These are phyloP conservation scores for Dendrobium chrysotoxum DNA, from an alignment of 106 monocot species.

Conservation along the genomic window DNA sequence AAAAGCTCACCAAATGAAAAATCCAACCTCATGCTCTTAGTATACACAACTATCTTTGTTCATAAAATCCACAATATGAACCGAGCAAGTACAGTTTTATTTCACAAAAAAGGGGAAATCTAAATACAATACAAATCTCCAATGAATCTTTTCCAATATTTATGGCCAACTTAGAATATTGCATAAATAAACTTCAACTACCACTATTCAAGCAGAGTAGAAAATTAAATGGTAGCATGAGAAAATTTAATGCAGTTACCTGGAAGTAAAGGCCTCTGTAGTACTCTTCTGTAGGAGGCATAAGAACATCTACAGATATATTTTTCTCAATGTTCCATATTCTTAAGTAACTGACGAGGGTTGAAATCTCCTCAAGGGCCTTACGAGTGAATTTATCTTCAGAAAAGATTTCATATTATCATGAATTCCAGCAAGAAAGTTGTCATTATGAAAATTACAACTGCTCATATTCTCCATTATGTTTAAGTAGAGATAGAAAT, in stretches of 20 bases:
- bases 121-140: background rate
- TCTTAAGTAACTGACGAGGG: slow-evolving; percentile 61
- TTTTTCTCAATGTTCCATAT: slow-evolving; percentile 65
- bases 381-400: slow-evolving; percentile 59
- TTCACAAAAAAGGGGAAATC: background rate
- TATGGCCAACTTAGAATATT: background rate
- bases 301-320: slow-evolving; percentile 73
- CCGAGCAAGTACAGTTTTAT: background rate
- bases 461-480: background rate
- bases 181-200: background rate
- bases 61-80: background rate
- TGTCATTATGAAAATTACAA: background rate
- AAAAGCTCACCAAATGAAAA: background rate
- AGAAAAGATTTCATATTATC: slow-evolving; percentile 10
- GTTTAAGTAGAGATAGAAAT: background rate
- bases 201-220: background rate
- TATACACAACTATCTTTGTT: background rate
- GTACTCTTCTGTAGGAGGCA: slow-evolving; percentile 80
- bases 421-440: background rate
- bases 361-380: slow-evolving; percentile 85
- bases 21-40: too few relatives aligned
- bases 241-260: slow-evolving; percentile 27
- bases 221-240: background rate
- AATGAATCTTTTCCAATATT: background rate
- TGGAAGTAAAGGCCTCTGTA: slow-evolving; percentile 65